phyloP scores from a whole-genome alignment of 495 filamentous ascomycete genomes.

The Ramalina intermedia region DNA sequence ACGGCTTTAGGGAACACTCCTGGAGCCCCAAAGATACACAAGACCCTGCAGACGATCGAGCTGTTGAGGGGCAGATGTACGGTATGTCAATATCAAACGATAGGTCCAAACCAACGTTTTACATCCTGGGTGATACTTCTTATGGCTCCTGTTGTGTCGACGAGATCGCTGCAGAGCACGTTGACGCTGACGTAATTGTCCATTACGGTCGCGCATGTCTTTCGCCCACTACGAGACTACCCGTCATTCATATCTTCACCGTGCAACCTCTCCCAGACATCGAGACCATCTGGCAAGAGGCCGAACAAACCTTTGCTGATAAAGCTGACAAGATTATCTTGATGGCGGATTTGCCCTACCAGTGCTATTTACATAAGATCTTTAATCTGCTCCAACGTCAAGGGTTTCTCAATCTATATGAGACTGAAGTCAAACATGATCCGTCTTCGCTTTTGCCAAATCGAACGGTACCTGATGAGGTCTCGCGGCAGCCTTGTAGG shows the following conservation, averaged over 20 bases:
- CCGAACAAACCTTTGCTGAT: conserved; percentile 53
- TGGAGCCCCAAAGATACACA: neutral
- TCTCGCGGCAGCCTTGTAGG: conserved; percentile 30
- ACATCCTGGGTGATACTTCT: conserved; percentile 88
- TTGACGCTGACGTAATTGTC: conserved; percentile 77
- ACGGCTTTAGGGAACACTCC: conserved; percentile 2
- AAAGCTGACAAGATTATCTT: conserved; percentile 53
- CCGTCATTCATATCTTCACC: conserved; percentile 89
- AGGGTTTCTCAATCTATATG: conserved; percentile 57
- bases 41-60: neutral
- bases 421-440: conserved; percentile 60
- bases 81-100: neutral
- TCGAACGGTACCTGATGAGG: conserved; percentile 43
- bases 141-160: conserved; percentile 97
- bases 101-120: conserved; percentile 30
- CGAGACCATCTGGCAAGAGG: conserved; percentile 36
- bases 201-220: conserved; percentile 91
- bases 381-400: conserved; percentile 30
- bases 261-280: conserved; percentile 45
- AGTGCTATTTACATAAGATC: conserved; percentile 48
- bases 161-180: conserved; percentile 91
- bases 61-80: neutral
- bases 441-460: conserved; percentile 79
- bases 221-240: conserved; percentile 74
- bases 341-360: conserved; percentile 82